Conservation (phyloP, 805 yeast species). For the Sungouiella thailandica region DNA sequence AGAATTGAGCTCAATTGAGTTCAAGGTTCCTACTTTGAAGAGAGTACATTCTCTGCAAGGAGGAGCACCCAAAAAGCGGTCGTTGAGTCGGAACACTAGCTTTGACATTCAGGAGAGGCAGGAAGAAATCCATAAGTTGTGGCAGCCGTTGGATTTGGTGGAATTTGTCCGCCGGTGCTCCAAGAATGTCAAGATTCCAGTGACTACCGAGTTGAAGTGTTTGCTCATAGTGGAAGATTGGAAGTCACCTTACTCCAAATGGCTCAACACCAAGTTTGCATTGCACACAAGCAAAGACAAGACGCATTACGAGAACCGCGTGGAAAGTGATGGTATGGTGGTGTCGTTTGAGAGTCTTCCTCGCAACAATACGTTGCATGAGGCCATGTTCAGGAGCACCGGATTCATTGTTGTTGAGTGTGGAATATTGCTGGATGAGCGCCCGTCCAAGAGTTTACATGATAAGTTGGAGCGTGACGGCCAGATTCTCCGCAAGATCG, state of each 20-base stretch:
- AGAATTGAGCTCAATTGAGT: slow-evolving; percentile 25
- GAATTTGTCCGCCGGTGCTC: slow-evolving; percentile 27
- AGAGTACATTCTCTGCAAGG: slow-evolving; percentile 6
- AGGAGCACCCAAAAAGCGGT: not conserved
- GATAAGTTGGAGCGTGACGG: slow-evolving; percentile 36
- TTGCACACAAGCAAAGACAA: slow-evolving; percentile 28
- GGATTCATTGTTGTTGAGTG: slow-evolving; percentile 48
- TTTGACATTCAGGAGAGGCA: slow-evolving; percentile 21
- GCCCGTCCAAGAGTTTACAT: slow-evolving; percentile 11
- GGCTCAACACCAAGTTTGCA: slow-evolving; percentile 45
- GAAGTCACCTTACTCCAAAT: slow-evolving; percentile 40
- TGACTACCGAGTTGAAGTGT: slow-evolving; percentile 19
- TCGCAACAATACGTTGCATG: slow-evolving; percentile 26
- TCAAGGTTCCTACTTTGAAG: slow-evolving; percentile 17
- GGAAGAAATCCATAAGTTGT: slow-evolving; percentile 33
- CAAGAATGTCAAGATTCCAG: slow-evolving; percentile 18
- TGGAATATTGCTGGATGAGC: slow-evolving; percentile 33
- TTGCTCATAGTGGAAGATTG: slow-evolving; percentile 47
- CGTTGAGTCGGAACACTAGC: slow-evolving; percentile 1
- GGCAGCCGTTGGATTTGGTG: slow-evolving; percentile 45
- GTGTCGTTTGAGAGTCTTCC: slow-evolving; percentile 42
- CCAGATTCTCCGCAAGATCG: slow-evolving; percentile 28
- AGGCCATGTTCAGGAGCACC: slow-evolving; percentile 33
- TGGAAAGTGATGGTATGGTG: slow-evolving; percentile 21
- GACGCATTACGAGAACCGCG: slow-evolving; percentile 20